Evolutionary conservation across 192 early-diverging fungal genomes (phyloP).

Genomic region (Diversispora eburnea): DNA sequence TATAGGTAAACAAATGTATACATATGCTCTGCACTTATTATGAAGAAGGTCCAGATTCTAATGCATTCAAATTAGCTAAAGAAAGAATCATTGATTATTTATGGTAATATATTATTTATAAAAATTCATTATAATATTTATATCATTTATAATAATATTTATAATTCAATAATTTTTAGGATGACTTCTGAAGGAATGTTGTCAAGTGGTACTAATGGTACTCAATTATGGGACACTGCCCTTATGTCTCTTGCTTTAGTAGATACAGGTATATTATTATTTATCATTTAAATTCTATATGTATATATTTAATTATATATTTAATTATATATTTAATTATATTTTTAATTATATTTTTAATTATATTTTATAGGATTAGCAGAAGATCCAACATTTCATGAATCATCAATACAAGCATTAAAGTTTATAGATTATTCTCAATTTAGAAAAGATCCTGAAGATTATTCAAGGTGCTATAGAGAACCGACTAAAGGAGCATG

Average conservation of each 20-base stretch:
- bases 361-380: constrained; percentile 52
- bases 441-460: constrained; percentile 72
- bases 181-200: constrained; percentile 87
- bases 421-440: constrained; percentile 83
- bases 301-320: not conserved
- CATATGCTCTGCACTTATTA: constrained; percentile 88
- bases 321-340: not conserved
- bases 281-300: not conserved
- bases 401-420: constrained; percentile 62
- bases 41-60: constrained; percentile 80
- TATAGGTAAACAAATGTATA: constrained; percentile 73
- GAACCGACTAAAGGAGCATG: constrained; percentile 88
- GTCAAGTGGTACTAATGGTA: constrained; percentile 95
- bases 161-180: constrained; percentile 25
- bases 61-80: constrained; percentile 71
- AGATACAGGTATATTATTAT: constrained; percentile 50
- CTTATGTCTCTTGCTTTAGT: constrained; percentile 82
- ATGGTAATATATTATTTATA: constrained; percentile 53
- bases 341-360: not conserved
- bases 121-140: not conserved
- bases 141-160: not conserved
- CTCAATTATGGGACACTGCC: constrained; percentile 94
- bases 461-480: constrained; percentile 70
- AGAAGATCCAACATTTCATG: constrained; percentile 62
- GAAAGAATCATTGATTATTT: constrained; percentile 77